Evolutionary conservation across 1,284 basidiomycete species (phyloP), one percentile per base, ranked within the genome.

Genomic region (Tilletia caries): DNA sequence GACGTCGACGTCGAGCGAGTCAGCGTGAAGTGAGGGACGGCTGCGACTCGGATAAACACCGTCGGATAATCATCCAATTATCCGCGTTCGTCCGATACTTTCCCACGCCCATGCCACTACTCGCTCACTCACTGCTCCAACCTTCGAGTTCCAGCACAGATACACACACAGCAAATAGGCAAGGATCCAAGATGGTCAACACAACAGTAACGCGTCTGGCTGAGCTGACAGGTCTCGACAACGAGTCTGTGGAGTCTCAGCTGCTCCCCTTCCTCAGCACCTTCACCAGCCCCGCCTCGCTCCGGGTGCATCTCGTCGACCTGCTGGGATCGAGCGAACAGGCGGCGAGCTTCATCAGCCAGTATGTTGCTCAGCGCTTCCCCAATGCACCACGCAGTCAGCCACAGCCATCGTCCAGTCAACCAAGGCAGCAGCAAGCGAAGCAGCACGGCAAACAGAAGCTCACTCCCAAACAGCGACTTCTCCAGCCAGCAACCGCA

Each of bases 181-280:
- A n/a, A n/a, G n/a, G n/a, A n/a, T n/a, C n/a, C n/a, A 41, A 2
- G 15, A 41, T 41, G 37, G 37, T 41, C 8, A 15, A 6, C 8
- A 41, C 37, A 41, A 41, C 37, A 41, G 37, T 41, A 41, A 41
- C 37, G 34, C 46, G 43, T 10, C 67, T 68, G 1, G 54, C 67
- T 13, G 67, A 68, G 12, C 54, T 68, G 18, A 68, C 54, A 1
- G 67, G 67, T 27, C 33, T 68, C n/a, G 67, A 68, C 54, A 37
- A n/a, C 25, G 67, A 68, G n/a, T 60, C 67, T 6, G 58, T 44
- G 3, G 29, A 64, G 27, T 32, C 54, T 8, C 67, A 68, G 34
- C n/a, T 68, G 4, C 13, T 68, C 3, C 67, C 67, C 15, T 68
- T 62, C 58, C 67, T 68, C 32, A 20, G 27, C 43, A 62, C 67